phyloP scores from a whole-genome alignment of 176 grass and related monocot species.

The Triticum monococcum region DNA sequence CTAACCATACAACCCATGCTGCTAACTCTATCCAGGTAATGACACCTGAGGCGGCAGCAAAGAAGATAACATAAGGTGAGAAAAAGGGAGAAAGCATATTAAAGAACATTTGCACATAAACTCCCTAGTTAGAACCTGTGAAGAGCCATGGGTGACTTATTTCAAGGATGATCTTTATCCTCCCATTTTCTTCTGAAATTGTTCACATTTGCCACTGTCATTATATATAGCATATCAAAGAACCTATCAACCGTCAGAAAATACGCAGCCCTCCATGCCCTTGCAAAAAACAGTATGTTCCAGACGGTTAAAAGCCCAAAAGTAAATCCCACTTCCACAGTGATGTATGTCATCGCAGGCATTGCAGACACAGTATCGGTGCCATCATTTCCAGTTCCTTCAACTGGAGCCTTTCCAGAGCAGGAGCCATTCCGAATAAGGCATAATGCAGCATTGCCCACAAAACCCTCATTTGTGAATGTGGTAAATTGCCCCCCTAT shows the following conservation, averaged over 20 bases:
- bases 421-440: not conserved
- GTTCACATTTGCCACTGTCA: not conserved
- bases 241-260: not conserved
- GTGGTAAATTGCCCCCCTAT: conserved; percentile 75
- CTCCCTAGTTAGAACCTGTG: not conserved
- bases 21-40: not conserved
- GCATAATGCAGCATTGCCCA: conserved; percentile 32
- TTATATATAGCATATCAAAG: not conserved
- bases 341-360: not conserved
- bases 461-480: conserved; percentile 41
- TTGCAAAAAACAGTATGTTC: not conserved
- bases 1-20: no score
- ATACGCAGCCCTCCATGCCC: not conserved
- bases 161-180: conserved; percentile 4
- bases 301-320: not conserved
- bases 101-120: not conserved
- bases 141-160: not conserved
- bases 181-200: not conserved
- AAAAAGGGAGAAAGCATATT: not conserved
- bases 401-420: not conserved
- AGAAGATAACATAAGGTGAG: no score
- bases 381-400: not conserved
- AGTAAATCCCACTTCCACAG: not conserved
- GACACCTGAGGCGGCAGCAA: not conserved
- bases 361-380: not conserved